phyloP scores from a whole-genome alignment of 257 asterid species.

The Solanum corneliomulleri region DNA sequence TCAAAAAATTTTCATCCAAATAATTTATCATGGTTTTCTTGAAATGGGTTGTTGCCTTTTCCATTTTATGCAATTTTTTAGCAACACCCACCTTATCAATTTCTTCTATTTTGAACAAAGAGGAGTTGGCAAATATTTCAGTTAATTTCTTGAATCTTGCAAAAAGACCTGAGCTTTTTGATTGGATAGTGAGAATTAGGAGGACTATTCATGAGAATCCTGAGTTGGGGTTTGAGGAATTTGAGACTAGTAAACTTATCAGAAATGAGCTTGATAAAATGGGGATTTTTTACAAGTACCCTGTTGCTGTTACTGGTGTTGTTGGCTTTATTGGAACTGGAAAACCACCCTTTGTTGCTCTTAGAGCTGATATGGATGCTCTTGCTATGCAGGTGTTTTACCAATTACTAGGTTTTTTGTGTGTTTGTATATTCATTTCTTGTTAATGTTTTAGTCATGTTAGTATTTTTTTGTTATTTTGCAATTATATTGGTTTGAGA shows the following conservation, averaged over 20 bases:
- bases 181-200: slow-evolving; percentile 49
- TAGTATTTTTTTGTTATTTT: neutral
- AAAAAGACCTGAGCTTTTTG: slow-evolving; percentile 28
- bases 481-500: neutral
- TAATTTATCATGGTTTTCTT: slow-evolving; percentile 17
- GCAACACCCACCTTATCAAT: slow-evolving; percentile 8
- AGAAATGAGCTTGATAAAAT: slow-evolving; percentile 51
- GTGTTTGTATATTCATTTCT: neutral
- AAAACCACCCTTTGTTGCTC: slow-evolving; percentile 50
- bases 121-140: slow-evolving; percentile 25
- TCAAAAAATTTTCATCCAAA: neutral
- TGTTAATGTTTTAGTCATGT: neutral
- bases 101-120: slow-evolving; percentile 14
- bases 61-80: slow-evolving; percentile 4
- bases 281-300: slow-evolving; percentile 43
- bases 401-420: neutral
- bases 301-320: slow-evolving; percentile 56
- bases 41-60: slow-evolving; percentile 9
- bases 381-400: slow-evolving; percentile 36
- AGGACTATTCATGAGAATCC: slow-evolving; percentile 54
- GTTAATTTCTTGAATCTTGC: slow-evolving; percentile 32
- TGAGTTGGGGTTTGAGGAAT: slow-evolving; percentile 63
- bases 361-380: slow-evolving; percentile 78
- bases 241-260: slow-evolving; percentile 50
- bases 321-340: slow-evolving; percentile 56